Conservation (phyloP, 352 stramenopile genomes). For the Nothophytophthora sp. region DNA sequence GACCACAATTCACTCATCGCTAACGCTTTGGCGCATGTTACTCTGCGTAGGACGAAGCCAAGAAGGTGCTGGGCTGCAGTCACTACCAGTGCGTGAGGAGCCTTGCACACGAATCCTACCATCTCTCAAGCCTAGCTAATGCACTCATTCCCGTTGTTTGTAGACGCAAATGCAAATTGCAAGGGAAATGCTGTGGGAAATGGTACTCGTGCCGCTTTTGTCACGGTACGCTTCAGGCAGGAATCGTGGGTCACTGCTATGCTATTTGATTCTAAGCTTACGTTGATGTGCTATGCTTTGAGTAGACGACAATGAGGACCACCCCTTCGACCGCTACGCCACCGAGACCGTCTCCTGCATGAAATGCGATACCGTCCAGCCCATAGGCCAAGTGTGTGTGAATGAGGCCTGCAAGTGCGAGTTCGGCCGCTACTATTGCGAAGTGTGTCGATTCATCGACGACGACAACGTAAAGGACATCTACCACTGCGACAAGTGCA, state of each 20-base stretch:
- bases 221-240: slow-evolving; percentile 60
- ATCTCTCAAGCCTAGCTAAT: neutral
- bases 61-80: slow-evolving; percentile 71
- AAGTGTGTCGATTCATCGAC: slow-evolving; percentile 96
- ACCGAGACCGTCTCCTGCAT: slow-evolving; percentile 96
- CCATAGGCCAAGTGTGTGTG: slow-evolving; percentile 54
- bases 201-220: slow-evolving; percentile 92
- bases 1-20: neutral
- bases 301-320: slow-evolving; percentile 78
- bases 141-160: neutral
- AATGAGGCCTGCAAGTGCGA: slow-evolving; percentile 68
- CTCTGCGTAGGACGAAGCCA: slow-evolving; percentile 51
- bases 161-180: slow-evolving; percentile 79
- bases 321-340: slow-evolving; percentile 93
- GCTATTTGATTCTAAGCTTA: neutral
- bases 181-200: slow-evolving; percentile 85
- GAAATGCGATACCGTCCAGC: slow-evolving; percentile 85
- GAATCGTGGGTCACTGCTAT: slow-evolving; percentile 1
- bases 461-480: slow-evolving; percentile 93
- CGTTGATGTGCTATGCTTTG: slow-evolving; percentile 1
- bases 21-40: neutral
- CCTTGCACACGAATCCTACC: no score
- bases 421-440: slow-evolving; percentile 95
- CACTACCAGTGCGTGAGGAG: slow-evolving; percentile 89
- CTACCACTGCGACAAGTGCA: slow-evolving; percentile 99